Evolutionary conservation across 78 protist species (phyloP).

Genomic region (slime mould (Dictyostelium discoideum)): DNA sequence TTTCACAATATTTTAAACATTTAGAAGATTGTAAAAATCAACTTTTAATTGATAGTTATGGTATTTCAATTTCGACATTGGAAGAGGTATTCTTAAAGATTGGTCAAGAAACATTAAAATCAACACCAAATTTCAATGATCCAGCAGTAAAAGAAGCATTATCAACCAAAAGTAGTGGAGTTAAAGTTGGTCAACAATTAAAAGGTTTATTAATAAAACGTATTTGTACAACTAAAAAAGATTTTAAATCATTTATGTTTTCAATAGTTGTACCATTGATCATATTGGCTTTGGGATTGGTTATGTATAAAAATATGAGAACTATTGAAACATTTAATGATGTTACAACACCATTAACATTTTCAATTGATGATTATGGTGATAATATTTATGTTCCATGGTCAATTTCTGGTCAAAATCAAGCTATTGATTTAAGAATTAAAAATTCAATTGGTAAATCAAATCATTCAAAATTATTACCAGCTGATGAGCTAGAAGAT

Average conservation of each 20-base stretch:
- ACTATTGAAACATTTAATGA: background rate
- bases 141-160: constrained; percentile 11
- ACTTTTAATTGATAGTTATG: background rate
- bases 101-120: constrained; percentile 6
- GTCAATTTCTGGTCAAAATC: background rate
- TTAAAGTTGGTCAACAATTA: constrained; percentile 16
- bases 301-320: constrained; percentile 20
- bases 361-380: background rate
- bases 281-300: background rate
- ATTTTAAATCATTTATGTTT: constrained; percentile 30
- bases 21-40: background rate
- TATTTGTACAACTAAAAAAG: constrained; percentile 13
- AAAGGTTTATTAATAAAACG: constrained; percentile 47
- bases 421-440: background rate
- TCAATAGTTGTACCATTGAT: constrained; percentile 35
- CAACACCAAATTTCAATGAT: background rate
- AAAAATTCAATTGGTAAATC: background rate
- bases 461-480: background rate
- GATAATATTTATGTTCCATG: background rate
- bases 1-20: constrained; percentile 4
- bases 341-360: constrained; percentile 5
- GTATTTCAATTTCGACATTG: constrained; percentile 24
- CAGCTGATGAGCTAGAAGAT: background rate
- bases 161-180: background rate
- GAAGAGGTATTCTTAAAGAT: constrained; percentile 52